These are phyloP conservation scores for Boletus speciosus DNA, from an alignment of 768 basidiomycete species.

Conservation along the genomic window DNA sequence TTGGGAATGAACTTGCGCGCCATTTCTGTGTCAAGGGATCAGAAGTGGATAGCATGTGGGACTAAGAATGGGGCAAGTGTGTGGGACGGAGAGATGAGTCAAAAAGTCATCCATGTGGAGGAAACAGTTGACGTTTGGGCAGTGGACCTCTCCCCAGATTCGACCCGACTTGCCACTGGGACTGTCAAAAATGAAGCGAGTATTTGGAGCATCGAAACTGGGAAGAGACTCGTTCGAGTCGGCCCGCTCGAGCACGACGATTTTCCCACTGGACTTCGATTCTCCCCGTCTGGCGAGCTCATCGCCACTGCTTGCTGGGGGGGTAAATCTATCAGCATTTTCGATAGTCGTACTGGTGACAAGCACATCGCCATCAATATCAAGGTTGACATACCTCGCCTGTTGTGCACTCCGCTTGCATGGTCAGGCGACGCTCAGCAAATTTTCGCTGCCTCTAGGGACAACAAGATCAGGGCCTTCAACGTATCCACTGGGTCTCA, in stretches of 20 bases:
- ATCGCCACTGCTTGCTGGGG: neutral
- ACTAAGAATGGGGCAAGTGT: no score
- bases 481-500: no score
- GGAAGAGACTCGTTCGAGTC: neutral
- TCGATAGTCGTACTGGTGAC: neutral
- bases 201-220: neutral
- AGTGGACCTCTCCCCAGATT: neutral
- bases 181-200: neutral
- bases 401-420: neutral
- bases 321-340: neutral
- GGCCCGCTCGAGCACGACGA: neutral
- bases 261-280: neutral
- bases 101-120: neutral
- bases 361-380: neutral
- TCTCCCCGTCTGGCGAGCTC: neutral
- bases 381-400: rapidly evolving
- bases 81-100: neutral
- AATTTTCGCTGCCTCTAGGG: neutral
- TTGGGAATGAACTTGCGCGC: no score
- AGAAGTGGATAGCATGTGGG: neutral
- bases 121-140: neutral
- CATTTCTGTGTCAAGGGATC: no score
- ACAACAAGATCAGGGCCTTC: neutral
- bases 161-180: neutral
- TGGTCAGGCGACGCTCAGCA: neutral